Evolutionary conservation across 2,329 filamentous ascomycete genomes (phyloP).

Genomic region (Zymoseptoria pseudotritici): DNA sequence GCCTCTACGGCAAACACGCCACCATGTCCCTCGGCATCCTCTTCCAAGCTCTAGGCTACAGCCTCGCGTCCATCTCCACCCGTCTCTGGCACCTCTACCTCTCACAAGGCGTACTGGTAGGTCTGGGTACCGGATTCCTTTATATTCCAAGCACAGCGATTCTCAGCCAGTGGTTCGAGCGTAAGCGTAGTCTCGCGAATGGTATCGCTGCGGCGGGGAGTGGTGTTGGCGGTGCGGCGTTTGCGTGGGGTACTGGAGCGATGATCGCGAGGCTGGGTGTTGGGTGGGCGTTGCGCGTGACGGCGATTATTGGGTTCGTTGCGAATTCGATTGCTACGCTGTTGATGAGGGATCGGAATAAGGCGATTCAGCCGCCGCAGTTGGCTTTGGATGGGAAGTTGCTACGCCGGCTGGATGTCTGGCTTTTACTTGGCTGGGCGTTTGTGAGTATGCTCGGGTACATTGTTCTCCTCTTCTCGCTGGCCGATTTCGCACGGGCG

Average conservation of each 20-base stretch:
- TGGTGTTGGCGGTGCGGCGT: constrained; percentile 35
- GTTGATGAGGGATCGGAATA: constrained; percentile 30
- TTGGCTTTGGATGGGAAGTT: constrained; percentile 30
- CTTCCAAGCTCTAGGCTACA: constrained; percentile 27
- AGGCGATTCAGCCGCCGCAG: constrained; percentile 29
- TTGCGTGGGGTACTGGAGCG: constrained; percentile 28
- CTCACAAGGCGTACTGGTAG: constrained; percentile 35
- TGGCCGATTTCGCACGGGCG: constrained; percentile 39
- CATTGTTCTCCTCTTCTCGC: constrained; percentile 39
- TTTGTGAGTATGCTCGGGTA: constrained; percentile 44
- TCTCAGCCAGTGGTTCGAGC: constrained; percentile 38
- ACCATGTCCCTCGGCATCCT: constrained; percentile 29
- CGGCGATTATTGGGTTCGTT: constrained; percentile 26
- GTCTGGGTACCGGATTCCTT: constrained; percentile 35
- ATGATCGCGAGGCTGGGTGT: constrained; percentile 33
- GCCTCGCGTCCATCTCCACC: constrained; percentile 31
- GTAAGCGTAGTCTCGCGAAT: constrained; percentile 34
- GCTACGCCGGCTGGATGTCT: constrained; percentile 29
- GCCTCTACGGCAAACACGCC: constrained; percentile 21
- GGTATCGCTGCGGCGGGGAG: constrained; percentile 35
- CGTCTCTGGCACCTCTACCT: constrained; percentile 35
- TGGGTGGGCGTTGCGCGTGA: constrained; percentile 38
- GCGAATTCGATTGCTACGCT: constrained; percentile 26
- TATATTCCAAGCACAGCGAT: constrained; percentile 34
- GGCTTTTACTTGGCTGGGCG: constrained; percentile 35